Percentiles rank a stretch among this genome's conserved stretches.
Evolutionary conservation across 106 monocot species (phyloP).

Genomic region (Agapanthus africanus): DNA sequence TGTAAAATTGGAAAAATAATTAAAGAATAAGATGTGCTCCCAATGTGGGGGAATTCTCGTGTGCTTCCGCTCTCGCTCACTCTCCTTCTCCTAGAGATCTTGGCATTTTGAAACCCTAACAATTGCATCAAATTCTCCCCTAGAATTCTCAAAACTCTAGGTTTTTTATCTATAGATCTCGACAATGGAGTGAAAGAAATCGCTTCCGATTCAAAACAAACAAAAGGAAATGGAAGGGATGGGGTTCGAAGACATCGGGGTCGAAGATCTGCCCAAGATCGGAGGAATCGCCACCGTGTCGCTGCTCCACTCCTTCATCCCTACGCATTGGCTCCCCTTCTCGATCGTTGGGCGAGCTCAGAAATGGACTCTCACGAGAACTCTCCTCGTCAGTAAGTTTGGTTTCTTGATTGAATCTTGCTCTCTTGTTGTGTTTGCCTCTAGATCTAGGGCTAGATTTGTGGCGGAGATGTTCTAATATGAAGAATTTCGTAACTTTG

Average conservation of each 20-base stretch:
- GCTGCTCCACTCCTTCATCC: conserved; percentile 67
- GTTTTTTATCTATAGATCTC: no score
- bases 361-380: conserved; percentile 66
- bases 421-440: no score
- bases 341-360: conserved; percentile 70
- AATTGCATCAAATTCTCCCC: no score
- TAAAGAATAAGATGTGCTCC: no score
- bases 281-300: conserved; percentile 75
- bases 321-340: conserved; percentile 73
- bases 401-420: neutral
- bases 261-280: conserved; percentile 53
- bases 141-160: no score
- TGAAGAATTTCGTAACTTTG: neutral
- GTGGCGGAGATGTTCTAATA: neutral
- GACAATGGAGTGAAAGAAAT: no score
- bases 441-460: neutral
- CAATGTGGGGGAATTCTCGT: no score
- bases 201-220: no score
- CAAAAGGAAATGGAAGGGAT: conserved; percentile 40
- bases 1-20: no score
- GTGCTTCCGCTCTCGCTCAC: no score
- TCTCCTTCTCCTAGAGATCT: no score
- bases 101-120: no score
- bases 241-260: conserved; percentile 36
- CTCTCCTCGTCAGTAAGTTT: conserved; percentile 65